Evolutionary conservation across 139 green algal species (phyloP), one percentile per base, ranked within the genome.

Genomic region (Chlamydomonas eustigma): DNA sequence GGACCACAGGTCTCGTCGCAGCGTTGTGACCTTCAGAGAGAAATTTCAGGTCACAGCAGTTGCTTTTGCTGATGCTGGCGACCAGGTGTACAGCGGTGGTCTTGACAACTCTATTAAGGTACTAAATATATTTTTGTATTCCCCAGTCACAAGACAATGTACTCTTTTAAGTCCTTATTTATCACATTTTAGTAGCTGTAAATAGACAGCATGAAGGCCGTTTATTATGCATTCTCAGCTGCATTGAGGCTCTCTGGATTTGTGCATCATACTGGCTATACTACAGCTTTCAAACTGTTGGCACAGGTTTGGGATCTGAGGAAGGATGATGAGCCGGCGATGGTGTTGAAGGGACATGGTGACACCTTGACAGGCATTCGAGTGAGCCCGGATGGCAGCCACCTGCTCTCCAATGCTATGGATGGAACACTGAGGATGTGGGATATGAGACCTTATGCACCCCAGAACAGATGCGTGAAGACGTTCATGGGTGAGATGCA

Each of bases 361-460:
- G 85, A 96, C 82, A 93, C 80, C 6, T 76, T 97, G 51, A 97
- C 95, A 22, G 94, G 93, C 33, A 85, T 97, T 75, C 37, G 76
- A 12, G 28, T 97, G n/a, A 92, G 80, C 44, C 90, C 93, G 22
- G 91, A 96, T 36, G 95, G 93, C 64, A 85, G 78, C 4, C 89
- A 96, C 84, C 85, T 99, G 75, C 90, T 99, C 0, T 93, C 83
- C 31, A 99, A 99, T 84, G 74, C 82, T n/a, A 98, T 97, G 91
- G 95, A 99, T 85, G 94, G 94, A 84, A 97, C 95, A 34, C 86
- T 99, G 51, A 75, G 93, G 37, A 81, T 91, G 44, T 88, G 90
- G 85, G 83, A 89, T 68, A 75, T 90, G 74, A 84, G 95, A 44
- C 94, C 95, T 0, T 99, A 91, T 76, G 95, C 94, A 0, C 89